Conservation (phyloP, 176 grass and related monocot species). For the Areca catechu region DNA sequence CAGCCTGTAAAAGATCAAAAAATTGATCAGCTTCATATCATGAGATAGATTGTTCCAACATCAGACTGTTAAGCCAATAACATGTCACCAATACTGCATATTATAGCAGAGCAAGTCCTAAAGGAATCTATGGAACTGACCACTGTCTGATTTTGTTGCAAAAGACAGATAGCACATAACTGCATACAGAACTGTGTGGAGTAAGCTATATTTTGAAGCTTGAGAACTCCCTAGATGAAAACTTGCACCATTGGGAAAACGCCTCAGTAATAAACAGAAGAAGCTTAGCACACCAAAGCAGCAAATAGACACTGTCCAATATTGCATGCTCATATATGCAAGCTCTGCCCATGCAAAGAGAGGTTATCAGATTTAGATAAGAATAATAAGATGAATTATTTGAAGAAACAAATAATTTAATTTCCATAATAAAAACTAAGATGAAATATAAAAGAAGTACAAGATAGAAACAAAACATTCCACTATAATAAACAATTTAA, state of each 20-base stretch:
- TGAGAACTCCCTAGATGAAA: conserved; percentile 14
- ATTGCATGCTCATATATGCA: conserved; percentile 65
- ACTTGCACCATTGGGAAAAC: conserved; percentile 22
- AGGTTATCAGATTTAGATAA: conserved; percentile 5
- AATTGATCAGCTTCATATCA: conserved; percentile 1
- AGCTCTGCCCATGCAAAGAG: conserved; percentile 40
- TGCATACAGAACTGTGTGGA: conserved; percentile 30
- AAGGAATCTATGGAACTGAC: conserved; percentile 25
- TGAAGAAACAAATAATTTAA: too few relatives aligned
- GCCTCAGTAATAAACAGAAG: conserved; percentile 46
- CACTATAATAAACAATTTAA: too few relatives aligned
- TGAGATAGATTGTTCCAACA: too few relatives aligned
- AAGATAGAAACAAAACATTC: too few relatives aligned
- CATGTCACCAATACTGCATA: too few relatives aligned
- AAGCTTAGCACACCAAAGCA: conserved; percentile 62
- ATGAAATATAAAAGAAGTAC: too few relatives aligned
- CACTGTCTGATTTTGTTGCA: conserved; percentile 39
- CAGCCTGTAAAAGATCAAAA: conserved; percentile 30
- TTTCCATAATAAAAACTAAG: too few relatives aligned
- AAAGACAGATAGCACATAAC: conserved; percentile 31
- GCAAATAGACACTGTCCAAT: conserved; percentile 60
- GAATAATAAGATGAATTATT: too few relatives aligned
- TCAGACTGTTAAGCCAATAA: too few relatives aligned
- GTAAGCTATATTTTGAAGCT: conserved; percentile 30
- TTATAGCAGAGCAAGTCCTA: too few relatives aligned